These are phyloP conservation scores for Chamaenerion angustifolium DNA, from an alignment of 345 rosid genomes.

Conservation along the genomic window DNA sequence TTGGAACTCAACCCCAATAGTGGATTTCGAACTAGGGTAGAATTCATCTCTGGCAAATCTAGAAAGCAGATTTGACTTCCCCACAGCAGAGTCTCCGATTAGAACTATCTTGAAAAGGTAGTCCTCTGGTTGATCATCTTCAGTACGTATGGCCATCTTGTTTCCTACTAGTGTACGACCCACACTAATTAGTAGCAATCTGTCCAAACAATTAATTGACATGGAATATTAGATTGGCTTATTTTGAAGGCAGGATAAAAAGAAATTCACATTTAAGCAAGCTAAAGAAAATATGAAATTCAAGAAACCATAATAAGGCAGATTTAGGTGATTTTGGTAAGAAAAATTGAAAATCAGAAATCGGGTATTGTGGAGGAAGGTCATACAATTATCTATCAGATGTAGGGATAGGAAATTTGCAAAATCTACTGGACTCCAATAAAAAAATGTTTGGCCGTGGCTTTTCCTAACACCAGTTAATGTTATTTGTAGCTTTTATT, in stretches of 20 bases:
- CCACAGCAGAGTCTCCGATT: constrained; percentile 97
- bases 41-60: constrained; percentile 95
- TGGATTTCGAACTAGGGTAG: constrained; percentile 86
- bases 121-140: constrained; percentile 74
- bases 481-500: no score
- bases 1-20: constrained; percentile 98
- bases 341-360: constrained; percentile 4
- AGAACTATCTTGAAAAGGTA: constrained; percentile 91
- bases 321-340: neutral
- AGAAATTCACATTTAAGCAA: neutral
- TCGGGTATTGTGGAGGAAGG: neutral
- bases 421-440: neutral
- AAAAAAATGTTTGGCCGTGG: neutral
- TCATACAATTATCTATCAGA: neutral
- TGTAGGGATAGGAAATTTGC: neutral
- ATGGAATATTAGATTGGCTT: neutral
- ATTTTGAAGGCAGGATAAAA: neutral
- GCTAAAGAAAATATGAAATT: neutral
- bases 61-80: constrained; percentile 90
- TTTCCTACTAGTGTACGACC: constrained; percentile 15
- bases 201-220: neutral
- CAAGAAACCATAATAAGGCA: neutral
- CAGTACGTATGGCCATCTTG: constrained; percentile 61
- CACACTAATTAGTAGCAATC: neutral
- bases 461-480: neutral